These are phyloP conservation scores for Lipomyces oligophaga DNA, from an alignment of 805 yeast genomes.

Conservation along the genomic window DNA sequence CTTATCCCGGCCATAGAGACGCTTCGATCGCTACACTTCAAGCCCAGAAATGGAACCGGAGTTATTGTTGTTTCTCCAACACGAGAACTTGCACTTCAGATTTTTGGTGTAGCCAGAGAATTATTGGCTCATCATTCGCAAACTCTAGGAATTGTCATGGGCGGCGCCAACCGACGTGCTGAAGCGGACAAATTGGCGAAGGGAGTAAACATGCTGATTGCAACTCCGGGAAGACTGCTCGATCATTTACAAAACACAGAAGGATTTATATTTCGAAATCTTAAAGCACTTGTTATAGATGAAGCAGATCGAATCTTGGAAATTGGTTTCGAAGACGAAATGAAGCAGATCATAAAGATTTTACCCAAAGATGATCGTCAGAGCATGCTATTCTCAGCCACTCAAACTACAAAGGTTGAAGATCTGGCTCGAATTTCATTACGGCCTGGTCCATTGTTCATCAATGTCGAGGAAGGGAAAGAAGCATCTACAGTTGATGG, in stretches of 20 bases:
- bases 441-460: constrained; percentile 88
- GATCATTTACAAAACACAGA: constrained; percentile 95
- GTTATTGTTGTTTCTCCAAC: constrained; percentile 95
- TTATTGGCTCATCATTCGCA: constrained; percentile 86
- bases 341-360: constrained; percentile 92
- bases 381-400: constrained; percentile 97
- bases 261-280: constrained; percentile 62
- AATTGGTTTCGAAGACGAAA: constrained; percentile 98
- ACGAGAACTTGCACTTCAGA: constrained; percentile 94
- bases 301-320: constrained; percentile 98
- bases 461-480: constrained; percentile 82
- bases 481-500: constrained; percentile 93
- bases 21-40: constrained; percentile 83
- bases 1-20: constrained; percentile 93
- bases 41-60: constrained; percentile 98
- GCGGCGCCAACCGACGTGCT: constrained; percentile 96
- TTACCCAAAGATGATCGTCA: constrained; percentile 84
- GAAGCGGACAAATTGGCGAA: constrained; percentile 92
- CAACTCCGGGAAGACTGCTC: constrained; percentile 95
- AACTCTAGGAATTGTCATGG: constrained; percentile 94
- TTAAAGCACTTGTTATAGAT: constrained; percentile 90
- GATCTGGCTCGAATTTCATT: constrained; percentile 95
- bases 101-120: constrained; percentile 96
- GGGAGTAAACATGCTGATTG: constrained; percentile 91
- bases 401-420: constrained; percentile 98